Conservation (phyloP, 352 stramenopile genomes). For the Globisporangium yorkense region DNA sequence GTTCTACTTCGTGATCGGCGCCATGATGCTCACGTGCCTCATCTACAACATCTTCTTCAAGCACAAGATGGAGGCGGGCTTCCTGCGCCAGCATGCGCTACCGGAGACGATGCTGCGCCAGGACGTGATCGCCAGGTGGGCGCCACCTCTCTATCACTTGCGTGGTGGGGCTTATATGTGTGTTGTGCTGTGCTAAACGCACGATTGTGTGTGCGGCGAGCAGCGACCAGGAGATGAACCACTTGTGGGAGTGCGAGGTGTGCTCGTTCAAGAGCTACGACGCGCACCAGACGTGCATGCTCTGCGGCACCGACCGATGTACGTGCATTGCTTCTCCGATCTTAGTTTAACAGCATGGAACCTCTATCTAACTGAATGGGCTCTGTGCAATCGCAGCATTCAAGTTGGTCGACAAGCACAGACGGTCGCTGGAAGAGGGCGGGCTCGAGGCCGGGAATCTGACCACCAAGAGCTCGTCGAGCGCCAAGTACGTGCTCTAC, state of each 20-base stretch:
- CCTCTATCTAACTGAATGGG: neutral
- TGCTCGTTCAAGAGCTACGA: constrained; percentile 92
- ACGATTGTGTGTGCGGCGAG: neutral
- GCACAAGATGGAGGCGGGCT: constrained; percentile 69
- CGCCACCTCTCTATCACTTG: neutral
- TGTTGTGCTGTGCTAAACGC: no score
- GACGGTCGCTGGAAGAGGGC: constrained; percentile 25
- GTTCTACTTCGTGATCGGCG: constrained; percentile 86
- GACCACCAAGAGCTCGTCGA: constrained; percentile 28
- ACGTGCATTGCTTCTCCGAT: constrained; percentile 10
- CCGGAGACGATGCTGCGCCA: constrained; percentile 83
- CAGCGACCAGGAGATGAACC: constrained; percentile 80
- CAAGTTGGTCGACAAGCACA: constrained; percentile 54
- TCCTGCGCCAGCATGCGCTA: constrained; percentile 60
- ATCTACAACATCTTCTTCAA: constrained; percentile 90
- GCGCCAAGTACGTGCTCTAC: constrained; percentile 67
- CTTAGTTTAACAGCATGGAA: neutral
- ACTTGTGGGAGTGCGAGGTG: constrained; percentile 89
- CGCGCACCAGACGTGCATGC: constrained; percentile 79
- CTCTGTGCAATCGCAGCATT: constrained; percentile 28
- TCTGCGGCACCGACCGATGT: constrained; percentile 83
- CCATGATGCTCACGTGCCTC: constrained; percentile 83
- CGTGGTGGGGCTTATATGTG: neutral
- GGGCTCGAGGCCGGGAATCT: constrained; percentile 21
- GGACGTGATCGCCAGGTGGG: constrained; percentile 75